Evolutionary conservation across 805 yeast genomes (phyloP), one percentile per base, ranked within the genome.

Genomic region (Wickerhamomyces bovis): DNA sequence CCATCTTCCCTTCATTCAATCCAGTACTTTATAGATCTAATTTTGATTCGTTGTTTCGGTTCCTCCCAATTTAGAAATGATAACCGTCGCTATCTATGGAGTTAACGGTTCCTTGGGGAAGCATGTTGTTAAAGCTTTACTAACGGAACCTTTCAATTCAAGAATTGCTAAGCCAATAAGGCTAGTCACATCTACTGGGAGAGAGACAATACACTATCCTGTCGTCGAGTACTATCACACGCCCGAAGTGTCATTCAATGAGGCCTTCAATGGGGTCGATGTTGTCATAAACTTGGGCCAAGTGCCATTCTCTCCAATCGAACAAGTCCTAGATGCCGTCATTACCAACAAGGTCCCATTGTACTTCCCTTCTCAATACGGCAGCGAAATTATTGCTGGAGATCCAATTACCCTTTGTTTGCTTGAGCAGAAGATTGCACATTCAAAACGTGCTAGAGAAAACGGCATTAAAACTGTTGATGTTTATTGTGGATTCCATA

Each of bases 351-450:
- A 72, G 52, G 77, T 79, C 42, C 72, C 73, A 55, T 56, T 77
- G 26, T 80, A 69, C 64, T 71, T 79, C 52, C 83, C 84, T 23
- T 73, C 82, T 3, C 84, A 79, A 54, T 81, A 75, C 53, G 88
- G 86, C 35, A 54, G 68, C 18, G 79, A 77, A 44, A 44, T 70
- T 18, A 56, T 50, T 2, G 63, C 54, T 7, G 58, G 59, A 20
- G 54, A 54, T 6, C 47, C 53, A 23, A 30, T 43, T 21, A 56
- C 68, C 18, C 73, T 77, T 8, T 67, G 65, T 1, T 63, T 74
- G 46, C 46, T 62, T 9, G 53, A 42, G 1, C 12, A 46, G 19
- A 76, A 76, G 58, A 40, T 56, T 1, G 54, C 47, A 1, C 77
- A 75, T 54, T 55, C 71, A 8, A 55, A 56, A 3, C 61, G 55